A percentile compares a stretch with the other conserved stretches of the same genome.
Evolutionary conservation across 225 moss, liverwort and hornwort genomes (phyloP).

Genomic region (Takakia lepidozioides): DNA sequence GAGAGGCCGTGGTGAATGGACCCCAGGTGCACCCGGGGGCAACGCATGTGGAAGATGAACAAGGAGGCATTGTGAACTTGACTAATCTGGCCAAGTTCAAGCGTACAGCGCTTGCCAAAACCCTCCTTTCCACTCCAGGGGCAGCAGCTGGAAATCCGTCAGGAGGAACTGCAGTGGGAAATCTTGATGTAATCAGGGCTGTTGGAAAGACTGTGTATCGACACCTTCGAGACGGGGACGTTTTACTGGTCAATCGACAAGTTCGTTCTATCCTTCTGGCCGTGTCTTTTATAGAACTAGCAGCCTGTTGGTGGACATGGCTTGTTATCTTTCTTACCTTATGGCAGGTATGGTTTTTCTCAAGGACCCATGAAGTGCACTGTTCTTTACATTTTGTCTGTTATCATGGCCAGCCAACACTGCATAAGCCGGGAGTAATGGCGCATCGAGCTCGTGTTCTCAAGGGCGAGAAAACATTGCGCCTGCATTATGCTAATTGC

Average conservation of each 20-base stretch:
- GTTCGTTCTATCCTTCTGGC: constrained; percentile 16
- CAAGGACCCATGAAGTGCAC: too few relatives aligned
- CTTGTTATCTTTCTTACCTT: neutral
- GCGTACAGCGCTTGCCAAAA: constrained; percentile 76
- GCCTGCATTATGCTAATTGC: constrained; percentile 98
- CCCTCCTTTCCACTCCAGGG: constrained; percentile 85
- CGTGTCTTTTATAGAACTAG: neutral
- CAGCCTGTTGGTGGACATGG: neutral
- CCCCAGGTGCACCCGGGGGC: constrained; percentile 75
- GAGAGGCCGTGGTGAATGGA: constrained; percentile 96
- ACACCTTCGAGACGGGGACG: constrained; percentile 89
- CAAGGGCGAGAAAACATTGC: constrained; percentile 95
- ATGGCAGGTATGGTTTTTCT: too few relatives aligned
- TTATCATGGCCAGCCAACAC: constrained; percentile 63
- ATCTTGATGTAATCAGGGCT: too few relatives aligned
- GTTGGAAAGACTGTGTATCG: constrained; percentile 85
- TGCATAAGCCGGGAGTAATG: constrained; percentile 99
- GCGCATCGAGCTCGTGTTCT: constrained; percentile 94
- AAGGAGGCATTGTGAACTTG: constrained; percentile 68
- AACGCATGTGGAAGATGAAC: constrained; percentile 93
- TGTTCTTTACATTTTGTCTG: neutral
- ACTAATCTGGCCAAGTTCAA: constrained; percentile 63
- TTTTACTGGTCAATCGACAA: constrained; percentile 91
- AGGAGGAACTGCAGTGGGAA: too few relatives aligned
- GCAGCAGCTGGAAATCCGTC: constrained; percentile 46